Evolutionary conservation across 371 early-diverging fungal genomes (phyloP), one percentile per base, ranked within the genome.

Genomic region (Dichotomocladium elegans): DNA sequence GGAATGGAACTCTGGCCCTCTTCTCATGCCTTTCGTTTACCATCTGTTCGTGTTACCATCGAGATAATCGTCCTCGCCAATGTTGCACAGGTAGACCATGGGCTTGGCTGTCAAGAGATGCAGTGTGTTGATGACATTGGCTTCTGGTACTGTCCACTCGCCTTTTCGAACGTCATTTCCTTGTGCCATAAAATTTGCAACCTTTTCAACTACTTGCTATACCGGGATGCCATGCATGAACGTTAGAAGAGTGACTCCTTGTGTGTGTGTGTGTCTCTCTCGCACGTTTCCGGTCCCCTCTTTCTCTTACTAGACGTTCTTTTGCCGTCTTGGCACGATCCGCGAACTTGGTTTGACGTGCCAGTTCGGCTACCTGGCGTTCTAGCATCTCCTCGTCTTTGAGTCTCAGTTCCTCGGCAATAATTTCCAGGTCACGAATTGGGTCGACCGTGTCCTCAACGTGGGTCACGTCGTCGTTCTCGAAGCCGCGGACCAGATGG

Each of bases 81-180:
- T 77, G 73, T 97, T 97, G 55, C 85, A 87, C n/a, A 98, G 73
- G 72, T 94, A 93, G 27, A 94, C 85, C 53, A 95, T 88, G n/a
- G 93, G 93, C 75, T 98, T 98, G 24, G 93, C 90, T 15, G 96
- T 92, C 40, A 98, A 66, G 50, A 95, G 80, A 65, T 88, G 89
- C 41, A 93, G 61, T 30, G 84, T 73, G 58, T 90, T 93, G 64
- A 96, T 89, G 31, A 87, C 71, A 58, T 89, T 82, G 19, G 92
- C 80, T 41, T 80, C 67, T 1, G 48, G 6, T 1, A 51, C 49
- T 19, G 50, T 53, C 79, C 79, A 79, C 1, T 63, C 68, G 28
- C 72, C 71, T 31, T 72, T 72, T 28, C 77, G 60, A 0, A 77
- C 63, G 56, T 73, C 72, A 7, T 56, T 63, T 22, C 73, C 73